Evolutionary conservation across 805 yeast species (phyloP).

Genomic region (Candida boidinii): DNA sequence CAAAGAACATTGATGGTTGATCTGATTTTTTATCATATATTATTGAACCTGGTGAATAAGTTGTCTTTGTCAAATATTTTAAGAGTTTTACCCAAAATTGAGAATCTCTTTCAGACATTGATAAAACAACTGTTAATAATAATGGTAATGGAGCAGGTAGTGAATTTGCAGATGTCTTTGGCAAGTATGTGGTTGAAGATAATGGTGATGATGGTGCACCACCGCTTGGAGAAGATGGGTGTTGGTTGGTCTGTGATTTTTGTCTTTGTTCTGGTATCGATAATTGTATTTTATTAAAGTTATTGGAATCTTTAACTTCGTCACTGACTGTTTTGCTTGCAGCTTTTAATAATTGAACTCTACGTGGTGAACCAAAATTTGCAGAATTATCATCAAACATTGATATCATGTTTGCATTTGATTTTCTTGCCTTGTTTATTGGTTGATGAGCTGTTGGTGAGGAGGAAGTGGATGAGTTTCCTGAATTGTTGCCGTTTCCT

Average conservation of each 20-base stretch:
- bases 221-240: slow-evolving; percentile 6
- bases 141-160: slow-evolving; percentile 46
- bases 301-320: slow-evolving; percentile 24
- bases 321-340: slow-evolving; percentile 37
- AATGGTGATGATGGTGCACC: neutral
- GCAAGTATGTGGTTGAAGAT: too few relatives aligned
- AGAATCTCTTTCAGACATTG: slow-evolving; percentile 39
- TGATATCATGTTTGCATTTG: too few relatives aligned
- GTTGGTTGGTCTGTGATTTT: neutral
- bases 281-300: slow-evolving; percentile 8
- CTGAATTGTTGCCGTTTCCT: too few relatives aligned
- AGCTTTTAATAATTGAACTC: slow-evolving; percentile 42
- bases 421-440: too few relatives aligned
- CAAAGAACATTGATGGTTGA: slow-evolving; percentile 46
- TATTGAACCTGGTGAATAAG: slow-evolving; percentile 8
- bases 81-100: slow-evolving; percentile 60
- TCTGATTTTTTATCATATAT: slow-evolving; percentile 38
- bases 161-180: slow-evolving; percentile 24
- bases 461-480: too few relatives aligned
- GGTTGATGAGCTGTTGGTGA: too few relatives aligned
- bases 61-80: slow-evolving; percentile 38
- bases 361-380: slow-evolving; percentile 41
- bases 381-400: slow-evolving; percentile 5
- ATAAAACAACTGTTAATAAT: slow-evolving; percentile 55
- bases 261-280: slow-evolving; percentile 1